These are phyloP conservation scores for Magnolia changhungtana DNA, from an alignment of 164 flowering plant species.

Conservation along the genomic window DNA sequence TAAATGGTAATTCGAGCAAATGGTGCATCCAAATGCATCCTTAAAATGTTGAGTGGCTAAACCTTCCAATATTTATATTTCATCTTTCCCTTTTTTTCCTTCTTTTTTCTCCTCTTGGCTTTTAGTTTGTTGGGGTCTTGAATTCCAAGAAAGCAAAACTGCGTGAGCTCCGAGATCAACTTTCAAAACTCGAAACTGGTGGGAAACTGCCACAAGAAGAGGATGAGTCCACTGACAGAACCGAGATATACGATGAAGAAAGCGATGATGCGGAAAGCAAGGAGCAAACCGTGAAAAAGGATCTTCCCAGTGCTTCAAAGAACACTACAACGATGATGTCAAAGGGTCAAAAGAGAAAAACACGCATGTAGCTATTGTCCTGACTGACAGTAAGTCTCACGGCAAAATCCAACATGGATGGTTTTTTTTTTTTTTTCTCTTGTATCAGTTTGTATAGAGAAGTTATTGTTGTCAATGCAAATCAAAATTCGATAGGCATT, in stretches of 20 bases:
- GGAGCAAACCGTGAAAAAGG: slow-evolving; percentile 24
- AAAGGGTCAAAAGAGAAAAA: slow-evolving; percentile 43
- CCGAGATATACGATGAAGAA: slow-evolving; percentile 48
- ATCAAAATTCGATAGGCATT: too few species aligned
- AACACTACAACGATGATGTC: slow-evolving; percentile 25
- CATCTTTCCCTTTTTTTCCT: not conserved
- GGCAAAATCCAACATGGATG: too few species aligned
- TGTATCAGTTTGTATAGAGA: too few species aligned
- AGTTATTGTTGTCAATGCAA: too few species aligned
- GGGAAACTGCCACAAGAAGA: slow-evolving; percentile 41
- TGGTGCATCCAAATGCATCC: not conserved
- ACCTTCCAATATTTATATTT: not conserved
- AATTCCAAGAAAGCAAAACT: slow-evolving; percentile 86
- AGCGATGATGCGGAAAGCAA: slow-evolving; percentile 38
- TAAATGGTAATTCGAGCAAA: not conserved
- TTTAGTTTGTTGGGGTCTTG: slow-evolving; percentile 68
- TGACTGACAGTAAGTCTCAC: too few species aligned
- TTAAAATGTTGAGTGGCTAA: not conserved
- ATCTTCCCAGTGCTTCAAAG: slow-evolving; percentile 36
- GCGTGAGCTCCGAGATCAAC: slow-evolving; percentile 63
- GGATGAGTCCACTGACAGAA: slow-evolving; percentile 57
- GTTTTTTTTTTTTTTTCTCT: too few species aligned
- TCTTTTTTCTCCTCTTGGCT: slow-evolving; percentile 9
- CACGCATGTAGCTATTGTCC: slow-evolving; percentile 7
- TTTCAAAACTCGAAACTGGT: slow-evolving; percentile 28